Evolutionary conservation across 257 asterid species (phyloP).

Genomic region (Osmanthus fragrans): DNA sequence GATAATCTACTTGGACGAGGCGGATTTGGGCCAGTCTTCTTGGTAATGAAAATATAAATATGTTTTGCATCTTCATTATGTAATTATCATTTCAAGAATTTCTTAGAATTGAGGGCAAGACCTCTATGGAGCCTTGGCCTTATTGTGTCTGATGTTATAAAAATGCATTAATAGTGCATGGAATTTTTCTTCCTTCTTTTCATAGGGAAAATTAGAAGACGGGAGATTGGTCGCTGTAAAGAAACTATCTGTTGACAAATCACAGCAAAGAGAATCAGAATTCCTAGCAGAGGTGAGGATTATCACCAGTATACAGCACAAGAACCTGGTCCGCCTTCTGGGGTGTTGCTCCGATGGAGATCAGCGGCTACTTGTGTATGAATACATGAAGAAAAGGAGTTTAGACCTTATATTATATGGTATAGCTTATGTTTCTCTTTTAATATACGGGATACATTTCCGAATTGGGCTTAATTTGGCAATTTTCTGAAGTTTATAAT

Average conservation of each 20-base stretch:
- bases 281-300: conserved; percentile 70
- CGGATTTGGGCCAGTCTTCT: conserved; percentile 85
- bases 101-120: no score
- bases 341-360: conserved; percentile 81
- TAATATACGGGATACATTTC: neutral
- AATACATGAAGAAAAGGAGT: conserved; percentile 78
- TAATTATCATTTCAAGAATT: neutral
- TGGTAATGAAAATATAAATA: conserved; percentile 38
- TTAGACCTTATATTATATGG: conserved; percentile 72
- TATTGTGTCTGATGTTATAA: no score
- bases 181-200: neutral
- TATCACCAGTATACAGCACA: conserved; percentile 83
- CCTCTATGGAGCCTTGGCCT: no score
- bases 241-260: conserved; percentile 58
- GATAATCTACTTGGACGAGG: conserved; percentile 72
- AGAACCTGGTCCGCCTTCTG: conserved; percentile 76
- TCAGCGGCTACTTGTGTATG: conserved; percentile 75
- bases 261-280: conserved; percentile 78
- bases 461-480: neutral
- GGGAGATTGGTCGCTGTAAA: conserved; percentile 64
- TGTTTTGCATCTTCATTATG: neutral
- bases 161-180: neutral
- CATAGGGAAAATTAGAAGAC: conserved; percentile 67
- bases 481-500: neutral
- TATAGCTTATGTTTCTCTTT: conserved; percentile 24